A percentile compares a stretch with the other conserved stretches of the same genome.
Evolutionary conservation across 345 rosid genomes (phyloP).

Genomic region (Gossypium thurberi): DNA sequence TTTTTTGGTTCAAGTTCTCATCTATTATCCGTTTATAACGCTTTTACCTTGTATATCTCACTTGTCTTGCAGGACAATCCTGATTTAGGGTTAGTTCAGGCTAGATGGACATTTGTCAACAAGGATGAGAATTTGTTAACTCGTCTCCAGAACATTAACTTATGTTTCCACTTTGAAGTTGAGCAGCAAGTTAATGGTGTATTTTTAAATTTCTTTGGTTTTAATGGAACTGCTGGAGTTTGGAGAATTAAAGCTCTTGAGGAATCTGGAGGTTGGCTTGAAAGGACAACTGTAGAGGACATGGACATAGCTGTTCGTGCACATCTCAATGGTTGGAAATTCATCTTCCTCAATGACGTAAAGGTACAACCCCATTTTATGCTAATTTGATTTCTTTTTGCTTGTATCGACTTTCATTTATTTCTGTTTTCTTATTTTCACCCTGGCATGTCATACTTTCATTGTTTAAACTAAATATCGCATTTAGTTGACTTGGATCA

Average conservation of each 20-base stretch:
- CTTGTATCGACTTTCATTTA: not conserved
- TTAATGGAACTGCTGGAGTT: slow-evolving; percentile 87
- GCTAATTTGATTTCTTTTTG: not conserved
- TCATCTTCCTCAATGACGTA: slow-evolving; percentile 71
- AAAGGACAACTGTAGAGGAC: slow-evolving; percentile 78
- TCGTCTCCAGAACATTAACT: slow-evolving; percentile 76
- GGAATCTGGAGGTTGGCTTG: slow-evolving; percentile 92
- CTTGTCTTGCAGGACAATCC: slow-evolving; percentile 50
- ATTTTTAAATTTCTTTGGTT: slow-evolving; percentile 80
- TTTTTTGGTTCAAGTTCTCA: not conserved
- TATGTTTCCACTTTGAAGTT: slow-evolving; percentile 80
- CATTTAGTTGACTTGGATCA: not conserved
- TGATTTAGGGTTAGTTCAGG: slow-evolving; percentile 70
- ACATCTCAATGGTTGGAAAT: slow-evolving; percentile 87
- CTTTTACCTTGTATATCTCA: not conserved
- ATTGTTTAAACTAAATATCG: not conserved
- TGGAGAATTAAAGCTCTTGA: slow-evolving; percentile 88
- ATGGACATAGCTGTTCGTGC: slow-evolving; percentile 92
- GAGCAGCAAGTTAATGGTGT: slow-evolving; percentile 78
- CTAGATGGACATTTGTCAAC: slow-evolving; percentile 81
- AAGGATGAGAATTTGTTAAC: slow-evolving; percentile 81
- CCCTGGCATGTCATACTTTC: not conserved
- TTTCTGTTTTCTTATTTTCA: not conserved
- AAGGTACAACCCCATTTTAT: slow-evolving; percentile 37
- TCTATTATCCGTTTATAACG: not conserved